These are phyloP conservation scores for Agarophyton chilense DNA, from an alignment of 23 red algal species.

Conservation along the genomic window DNA sequence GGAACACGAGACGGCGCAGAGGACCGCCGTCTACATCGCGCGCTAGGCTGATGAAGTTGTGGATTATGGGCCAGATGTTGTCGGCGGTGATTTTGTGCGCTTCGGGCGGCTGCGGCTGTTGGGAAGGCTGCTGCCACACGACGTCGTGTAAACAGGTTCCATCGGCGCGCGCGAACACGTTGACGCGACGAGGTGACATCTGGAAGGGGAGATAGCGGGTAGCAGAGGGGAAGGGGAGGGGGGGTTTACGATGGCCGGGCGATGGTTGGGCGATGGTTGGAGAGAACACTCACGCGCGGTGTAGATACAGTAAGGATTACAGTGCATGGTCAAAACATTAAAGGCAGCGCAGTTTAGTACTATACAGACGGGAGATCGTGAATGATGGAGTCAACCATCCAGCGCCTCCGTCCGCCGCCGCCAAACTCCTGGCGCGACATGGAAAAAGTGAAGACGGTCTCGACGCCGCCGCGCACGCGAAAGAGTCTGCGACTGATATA, in stretches of 20 bases:
- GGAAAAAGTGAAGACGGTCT: constrained; percentile 59
- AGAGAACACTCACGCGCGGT: no score
- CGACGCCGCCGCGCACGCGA: not conserved
- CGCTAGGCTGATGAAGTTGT: constrained; percentile 53
- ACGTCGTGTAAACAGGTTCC: constrained; percentile 40
- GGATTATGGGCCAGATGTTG: constrained; percentile 53
- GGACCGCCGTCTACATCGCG: constrained; percentile 54
- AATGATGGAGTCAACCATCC: constrained; percentile 83
- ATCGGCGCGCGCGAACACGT: constrained; percentile 48
- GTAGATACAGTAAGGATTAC: no score
- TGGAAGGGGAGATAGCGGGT: no score
- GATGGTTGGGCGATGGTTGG: no score
- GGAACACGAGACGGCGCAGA: constrained; percentile 57
- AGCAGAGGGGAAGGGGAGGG: not conserved
- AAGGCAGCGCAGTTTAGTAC: not conserved
- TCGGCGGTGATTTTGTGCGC: not conserved
- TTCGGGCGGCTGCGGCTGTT: not conserved
- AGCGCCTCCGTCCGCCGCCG: constrained; percentile 30
- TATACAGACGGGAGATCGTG: constrained; percentile 60
- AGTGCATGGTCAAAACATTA: no score
- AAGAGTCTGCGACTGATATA: constrained; percentile 61
- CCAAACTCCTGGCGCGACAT: constrained; percentile 43
- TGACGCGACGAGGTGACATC: constrained; percentile 26
- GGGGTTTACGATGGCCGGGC: no score
- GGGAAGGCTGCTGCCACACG: not conserved